Base-by-base conservation (phyloP, 805 yeast genomes). In the Blastobotrys peoriensis region DNA sequence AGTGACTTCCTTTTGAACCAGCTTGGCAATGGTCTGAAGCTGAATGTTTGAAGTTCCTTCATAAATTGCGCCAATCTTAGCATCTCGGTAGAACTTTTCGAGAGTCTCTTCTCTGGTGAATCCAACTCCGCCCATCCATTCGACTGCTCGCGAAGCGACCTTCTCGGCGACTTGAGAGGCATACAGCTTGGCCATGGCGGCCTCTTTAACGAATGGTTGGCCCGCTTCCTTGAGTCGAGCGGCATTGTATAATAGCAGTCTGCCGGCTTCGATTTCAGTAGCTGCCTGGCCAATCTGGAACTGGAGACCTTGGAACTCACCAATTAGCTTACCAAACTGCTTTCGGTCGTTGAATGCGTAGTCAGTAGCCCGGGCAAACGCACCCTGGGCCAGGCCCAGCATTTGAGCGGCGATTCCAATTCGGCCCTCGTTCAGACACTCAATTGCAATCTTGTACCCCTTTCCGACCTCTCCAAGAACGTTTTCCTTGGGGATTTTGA, bases 41-140 rank as follows among this genome's bases (percentile, higher is more conserved):
- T 68, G 73, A 48, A 68, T 68, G 52, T 68, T 68, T 21, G 71
- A 59, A 10, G 73, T 68, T 17, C 73, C 73, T 53, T 68, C 73
- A 48, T 68, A 68, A 38, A 68, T 68, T 5, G 71, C 60, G 20
- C 73, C 73, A 45, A 68, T 68, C 64, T 68, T 68, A 19, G 73
- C 56, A 48, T 68, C 73, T 23, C 73, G 59, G 54, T 58, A 68
- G 56, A 64, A 69, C 62, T 69, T 68, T 57, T 68, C 73, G 21
- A 65, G 57, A 4, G 53, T 46, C 46, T 66, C 70, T 23, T 69
- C 73, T 42, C 73, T 58, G 19, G 73, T 68, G 57, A 68, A 68
- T 15, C 73, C 73, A 17, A 69, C 71, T 17, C 73, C 73, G 20
- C 73, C 73, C 72, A 69, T 67, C 68, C 73, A 70, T 48, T 68